Base-by-base conservation (phyloP, 192 early-diverging fungal genomes). In the Entomortierella beljakovae region DNA sequence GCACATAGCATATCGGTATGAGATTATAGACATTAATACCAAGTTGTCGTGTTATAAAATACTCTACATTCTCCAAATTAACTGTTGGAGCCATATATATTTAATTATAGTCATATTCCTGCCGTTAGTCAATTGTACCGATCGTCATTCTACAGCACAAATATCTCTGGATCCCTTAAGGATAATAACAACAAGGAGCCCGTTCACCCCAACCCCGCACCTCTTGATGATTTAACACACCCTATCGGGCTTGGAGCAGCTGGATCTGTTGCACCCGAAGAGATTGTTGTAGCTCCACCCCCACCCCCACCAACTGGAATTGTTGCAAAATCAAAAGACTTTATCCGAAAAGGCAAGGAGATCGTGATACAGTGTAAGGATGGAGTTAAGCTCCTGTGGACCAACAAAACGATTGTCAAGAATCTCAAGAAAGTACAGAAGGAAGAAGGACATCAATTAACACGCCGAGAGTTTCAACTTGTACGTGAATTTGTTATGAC, bases 301-400 rank as follows among this genome's bases (percentile, higher is more conserved):
- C 37, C 61, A 3, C 48, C 52, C 35, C 52, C 74, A 32, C 53
- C 65, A 13, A 54, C 65, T 26, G 74, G 74, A 2, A 42, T 77
- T 18, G 55, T 48, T 22, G 70, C 53, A 26, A 80, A 80, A 33
- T 50, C 57, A 28, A 67, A 54, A 28, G 69, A 68, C 38, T 80
- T 63, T 43, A 46, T 59, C 46, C 59, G 64, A 40, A 70, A 71
- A 53, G 77, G 68, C 66, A 88, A 86, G 58, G 84, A 88, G 25
- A 62, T 88, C 38, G 66, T 83, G n/a, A 64, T 60, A 11, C 85
- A 86, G 34, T 88, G 85, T 68, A 88, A 88, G 75, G 76, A 86
- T 60, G 86, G 86, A 1, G 68, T 86, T 15, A 85, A 88, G 59
- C 50, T 84, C 0, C 67, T 88, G 1, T 88, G 82, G 84, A 63